Percentiles rank a stretch among this genome's conserved stretches.
Conservation (phyloP, 2,329 filamentous ascomycete genomes). For the Sclerotinia trifoliorum region DNA sequence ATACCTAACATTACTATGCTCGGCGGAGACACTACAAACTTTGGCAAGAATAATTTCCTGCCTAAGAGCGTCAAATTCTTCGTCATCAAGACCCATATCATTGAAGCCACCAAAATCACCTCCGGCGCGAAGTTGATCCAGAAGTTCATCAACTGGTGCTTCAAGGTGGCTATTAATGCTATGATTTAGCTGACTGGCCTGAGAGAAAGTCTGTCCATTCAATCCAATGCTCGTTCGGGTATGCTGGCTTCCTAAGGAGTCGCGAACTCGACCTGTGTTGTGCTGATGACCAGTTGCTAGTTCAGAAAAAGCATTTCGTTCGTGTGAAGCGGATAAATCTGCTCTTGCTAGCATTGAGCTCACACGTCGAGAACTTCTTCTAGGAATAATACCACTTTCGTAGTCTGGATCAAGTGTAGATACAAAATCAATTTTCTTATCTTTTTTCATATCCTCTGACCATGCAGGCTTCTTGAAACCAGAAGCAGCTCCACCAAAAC, state of each 20-base stretch:
- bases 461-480: slow-evolving; percentile 29
- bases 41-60: slow-evolving; percentile 72
- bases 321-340: slow-evolving; percentile 82
- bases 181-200: slow-evolving; percentile 41
- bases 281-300: slow-evolving; percentile 50
- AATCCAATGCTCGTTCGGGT: slow-evolving; percentile 55
- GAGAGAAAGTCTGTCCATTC: slow-evolving; percentile 31
- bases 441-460: slow-evolving; percentile 31
- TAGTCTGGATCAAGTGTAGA: slow-evolving; percentile 70
- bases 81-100: slow-evolving; percentile 70
- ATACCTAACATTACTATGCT: slow-evolving; percentile 61
- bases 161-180: slow-evolving; percentile 63
- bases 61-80: slow-evolving; percentile 67
- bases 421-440: slow-evolving; percentile 57
- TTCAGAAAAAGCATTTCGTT: slow-evolving; percentile 77
- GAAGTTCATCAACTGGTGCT: slow-evolving; percentile 64
- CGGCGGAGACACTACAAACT: slow-evolving; percentile 64
- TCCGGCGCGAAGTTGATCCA: slow-evolving; percentile 65
- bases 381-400: slow-evolving; percentile 50
- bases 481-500: slow-evolving; percentile 54
- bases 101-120: slow-evolving; percentile 67
- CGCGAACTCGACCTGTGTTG: slow-evolving; percentile 45
- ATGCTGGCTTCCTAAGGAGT: slow-evolving; percentile 71
- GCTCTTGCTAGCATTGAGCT: slow-evolving; percentile 88
- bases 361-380: slow-evolving; percentile 70